Evolutionary conservation across 2,329 filamentous ascomycete genomes (phyloP).

Genomic region (Mycosphaerella arachidis): DNA sequence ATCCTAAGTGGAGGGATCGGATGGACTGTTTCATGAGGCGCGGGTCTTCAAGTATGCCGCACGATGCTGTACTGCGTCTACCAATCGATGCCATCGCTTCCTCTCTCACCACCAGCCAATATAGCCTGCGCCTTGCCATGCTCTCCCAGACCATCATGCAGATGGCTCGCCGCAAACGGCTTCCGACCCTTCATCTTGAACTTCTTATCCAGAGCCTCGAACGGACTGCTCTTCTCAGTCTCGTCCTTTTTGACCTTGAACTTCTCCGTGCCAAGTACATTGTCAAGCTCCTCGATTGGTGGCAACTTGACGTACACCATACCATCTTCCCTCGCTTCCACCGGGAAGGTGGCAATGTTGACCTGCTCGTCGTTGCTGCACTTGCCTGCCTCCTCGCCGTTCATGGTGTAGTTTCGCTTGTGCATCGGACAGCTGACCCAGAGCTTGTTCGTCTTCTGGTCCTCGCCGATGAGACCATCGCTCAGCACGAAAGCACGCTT

Average conservation of each 20-base stretch:
- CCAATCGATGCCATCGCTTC: constrained; percentile 42
- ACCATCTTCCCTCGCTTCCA: constrained; percentile 70
- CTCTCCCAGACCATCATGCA: constrained; percentile 42
- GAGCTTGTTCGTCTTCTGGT: constrained; percentile 56
- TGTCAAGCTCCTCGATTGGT: constrained; percentile 74
- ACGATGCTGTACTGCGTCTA: neutral
- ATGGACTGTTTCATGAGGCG: no score
- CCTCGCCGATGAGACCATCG: constrained; percentile 76
- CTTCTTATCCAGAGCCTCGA: constrained; percentile 54
- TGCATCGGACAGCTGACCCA: constrained; percentile 86
- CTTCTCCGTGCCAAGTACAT: constrained; percentile 68
- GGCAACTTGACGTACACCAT: constrained; percentile 77
- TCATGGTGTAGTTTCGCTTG: constrained; percentile 82
- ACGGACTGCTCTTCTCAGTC: constrained; percentile 42
- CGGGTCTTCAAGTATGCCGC: no score
- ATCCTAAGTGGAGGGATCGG: no score
- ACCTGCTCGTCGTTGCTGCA: constrained; percentile 71
- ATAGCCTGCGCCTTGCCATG: constrained; percentile 42
- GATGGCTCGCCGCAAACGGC: constrained; percentile 41
- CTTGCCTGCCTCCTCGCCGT: constrained; percentile 59
- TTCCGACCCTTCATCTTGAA: constrained; percentile 55
- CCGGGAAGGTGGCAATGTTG: constrained; percentile 77
- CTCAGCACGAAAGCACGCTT: constrained; percentile 86
- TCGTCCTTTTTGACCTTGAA: constrained; percentile 77
- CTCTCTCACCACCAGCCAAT: constrained; percentile 44